Conservation (phyloP, 768 basidiomycete genomes). For the Phylloporus sp. region DNA sequence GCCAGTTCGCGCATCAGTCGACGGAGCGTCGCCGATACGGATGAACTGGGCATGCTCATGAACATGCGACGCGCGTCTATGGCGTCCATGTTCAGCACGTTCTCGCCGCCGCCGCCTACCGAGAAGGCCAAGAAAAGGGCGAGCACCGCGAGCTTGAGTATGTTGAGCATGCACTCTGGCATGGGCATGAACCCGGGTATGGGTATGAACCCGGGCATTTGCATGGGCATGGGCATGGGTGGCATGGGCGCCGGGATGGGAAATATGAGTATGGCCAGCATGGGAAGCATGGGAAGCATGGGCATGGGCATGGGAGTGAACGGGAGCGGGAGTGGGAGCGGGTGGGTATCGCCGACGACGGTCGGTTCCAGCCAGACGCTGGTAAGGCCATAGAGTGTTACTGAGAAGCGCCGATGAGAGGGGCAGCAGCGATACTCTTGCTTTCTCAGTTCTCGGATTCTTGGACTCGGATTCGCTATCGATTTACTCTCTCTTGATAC, state of each 20-base stretch:
- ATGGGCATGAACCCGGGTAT: too few relatives aligned
- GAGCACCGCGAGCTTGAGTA: too few relatives aligned
- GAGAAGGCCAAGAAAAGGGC: slow-evolving; percentile 1
- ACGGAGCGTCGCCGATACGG: background rate
- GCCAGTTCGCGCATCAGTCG: background rate
- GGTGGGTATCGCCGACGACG: slow-evolving; percentile 2
- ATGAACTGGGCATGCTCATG: slow-evolving; percentile 12
- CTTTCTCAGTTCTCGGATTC: too few relatives aligned
- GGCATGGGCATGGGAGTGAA: too few relatives aligned
- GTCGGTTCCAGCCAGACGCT: background rate
- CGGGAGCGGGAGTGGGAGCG: slow-evolving; percentile 5
- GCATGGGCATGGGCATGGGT: too few relatives aligned
- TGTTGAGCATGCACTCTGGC: too few relatives aligned
- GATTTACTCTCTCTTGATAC: background rate
- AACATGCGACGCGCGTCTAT: slow-evolving; percentile 24
- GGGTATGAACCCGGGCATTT: too few relatives aligned
- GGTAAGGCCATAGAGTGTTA: slow-evolving; percentile 7
- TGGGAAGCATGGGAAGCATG: too few relatives aligned
- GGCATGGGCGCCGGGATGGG: too few relatives aligned
- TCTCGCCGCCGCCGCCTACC: slow-evolving; percentile 3
- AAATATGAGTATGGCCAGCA: too few relatives aligned
- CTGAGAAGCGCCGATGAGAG: slow-evolving; percentile 6
- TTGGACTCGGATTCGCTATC: too few relatives aligned
- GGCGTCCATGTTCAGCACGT: slow-evolving; percentile 13
- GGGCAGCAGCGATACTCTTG: too few relatives aligned